Conservation (phyloP, 179 eudicot species). For the Beta lomatogona region DNA sequence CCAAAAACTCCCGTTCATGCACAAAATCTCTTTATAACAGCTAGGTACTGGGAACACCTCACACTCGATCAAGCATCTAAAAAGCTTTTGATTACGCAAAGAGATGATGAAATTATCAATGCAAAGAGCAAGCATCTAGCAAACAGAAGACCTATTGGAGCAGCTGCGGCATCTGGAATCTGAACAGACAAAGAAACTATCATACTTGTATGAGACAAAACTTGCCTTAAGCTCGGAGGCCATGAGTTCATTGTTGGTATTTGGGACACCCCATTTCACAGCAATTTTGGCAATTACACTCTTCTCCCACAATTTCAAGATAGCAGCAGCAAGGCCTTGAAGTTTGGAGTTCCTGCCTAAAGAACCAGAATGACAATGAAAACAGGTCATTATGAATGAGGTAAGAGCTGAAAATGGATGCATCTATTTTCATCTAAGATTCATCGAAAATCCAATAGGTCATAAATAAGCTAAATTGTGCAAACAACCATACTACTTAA, state of each 20-base stretch:
- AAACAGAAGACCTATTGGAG: background rate
- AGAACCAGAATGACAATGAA: constrained; percentile 26
- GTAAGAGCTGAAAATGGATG: constrained; percentile 5
- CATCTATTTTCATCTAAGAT: background rate
- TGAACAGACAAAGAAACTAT: background rate
- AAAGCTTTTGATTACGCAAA: background rate
- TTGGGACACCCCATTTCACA: constrained; percentile 81
- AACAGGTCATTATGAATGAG: background rate
- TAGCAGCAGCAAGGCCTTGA: constrained; percentile 94
- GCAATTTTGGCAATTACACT: constrained; percentile 88
- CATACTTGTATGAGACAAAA: constrained; percentile 11
- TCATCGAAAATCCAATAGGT: background rate
- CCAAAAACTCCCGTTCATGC: too few species aligned
- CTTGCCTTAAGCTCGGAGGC: constrained; percentile 96
- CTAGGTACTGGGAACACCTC: background rate
- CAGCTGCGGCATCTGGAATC: background rate
- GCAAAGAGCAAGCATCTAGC: background rate
- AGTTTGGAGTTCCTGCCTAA: constrained; percentile 93
- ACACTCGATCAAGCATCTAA: background rate
- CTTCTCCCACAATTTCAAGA: constrained; percentile 91
- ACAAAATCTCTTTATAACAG: too few species aligned
- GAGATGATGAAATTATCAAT: background rate
- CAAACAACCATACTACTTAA: background rate
- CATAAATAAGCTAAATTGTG: background rate
- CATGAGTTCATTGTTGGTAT: constrained; percentile 89